Base-by-base conservation (phyloP, 2,329 filamentous ascomycete genomes). In the Byssochlamys sp. region DNA sequence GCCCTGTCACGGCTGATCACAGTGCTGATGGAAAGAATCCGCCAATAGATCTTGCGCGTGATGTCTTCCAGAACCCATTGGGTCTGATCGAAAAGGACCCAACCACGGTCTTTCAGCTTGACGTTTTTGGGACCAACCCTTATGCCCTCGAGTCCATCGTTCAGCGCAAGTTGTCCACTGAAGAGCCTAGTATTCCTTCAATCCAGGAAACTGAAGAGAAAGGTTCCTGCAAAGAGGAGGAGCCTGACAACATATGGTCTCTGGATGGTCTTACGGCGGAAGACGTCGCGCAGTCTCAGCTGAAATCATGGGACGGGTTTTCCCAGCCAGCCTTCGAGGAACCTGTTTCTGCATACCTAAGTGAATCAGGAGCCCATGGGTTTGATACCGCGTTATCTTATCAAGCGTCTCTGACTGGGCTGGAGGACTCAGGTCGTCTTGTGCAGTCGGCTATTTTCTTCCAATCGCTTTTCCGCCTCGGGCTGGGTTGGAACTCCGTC, bases 261-360 rank as follows among this genome's bases (percentile, higher is more conserved):
- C 58, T 72, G 26, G 65, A 70, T 33, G 62, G 58, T 12, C 58
- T 71, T 1, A 56, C 63, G 12, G 56, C 66, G 4, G 57, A 55
- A 1, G 11, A 53, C 9, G 55, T 33, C 19, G 53, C 61, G 45
- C 55, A 60, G 10, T 54, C 60, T 11, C 60, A 70, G 2, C 58
- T 72, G 25, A 69, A 62, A 39, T 74, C 72, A 33, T 78, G 76
- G 76, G 76, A 78, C 61, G 69, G 60, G 11, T 77, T 74, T 59
- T 62, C 69, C 27, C 59, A 73, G 26, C 65, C 60, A 53, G 57
- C 60, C 10, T 69, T 70, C 45, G 57, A 63, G 35, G 70, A 74
- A 52, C 68, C 69, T 3, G 55, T 60, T 28, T 74, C 73, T 28
- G 70, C 67, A 48, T 78, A 77, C 57, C 69, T 78, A 35, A 77